Evolutionary conservation across 306 rosid genomes (phyloP), one percentile per base, ranked within the genome.

Genomic region (Purshia tridentata): DNA sequence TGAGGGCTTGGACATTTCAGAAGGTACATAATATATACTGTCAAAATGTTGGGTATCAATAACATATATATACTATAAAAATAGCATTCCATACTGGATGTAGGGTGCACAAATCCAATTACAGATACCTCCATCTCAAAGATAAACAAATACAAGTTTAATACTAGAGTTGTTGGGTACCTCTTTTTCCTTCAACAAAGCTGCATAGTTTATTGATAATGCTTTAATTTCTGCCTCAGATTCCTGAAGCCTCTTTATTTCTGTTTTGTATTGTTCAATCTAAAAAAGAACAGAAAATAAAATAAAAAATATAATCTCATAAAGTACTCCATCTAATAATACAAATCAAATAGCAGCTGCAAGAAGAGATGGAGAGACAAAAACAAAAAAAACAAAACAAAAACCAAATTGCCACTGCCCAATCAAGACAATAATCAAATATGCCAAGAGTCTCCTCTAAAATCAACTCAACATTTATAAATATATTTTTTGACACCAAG

Each of bases 141-240:
- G 54, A 23, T 60, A 69, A 72, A 53, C 39, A 69, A 73, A 2
- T 56, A 57, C 15, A 58, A 20, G 40, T 44, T 20, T 15, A 20
- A 70, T 73, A 74, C 63, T 60, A 70, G 51, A 74, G 60, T 67
- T 22, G 74, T 48, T 5, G 9, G 23, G 56, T 85, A 91, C 98
- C 96, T 94, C 98, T 71, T 87, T 89, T 70, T 94, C 97, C 86
- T 89, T 89, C 74, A 94, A 81, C 67, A 94, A 80, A 77, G 97
- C 94, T 10, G 97, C 98, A 80, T 94, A 94, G 82, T 91, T 91
- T 79, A 85, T 83, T 55, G 98, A 94, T 35, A 91, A 77, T 45
- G 92, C 96, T 87, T 94, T 91, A 75, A 94, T 91, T 84, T 94
- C 96, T 40, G 91, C 87, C 82, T 94, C 98, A 0, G 97, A 94